These are phyloP conservation scores for Calonectria pauciramosa DNA, from an alignment of 2,329 filamentous ascomycete genomes.

Conservation along the genomic window DNA sequence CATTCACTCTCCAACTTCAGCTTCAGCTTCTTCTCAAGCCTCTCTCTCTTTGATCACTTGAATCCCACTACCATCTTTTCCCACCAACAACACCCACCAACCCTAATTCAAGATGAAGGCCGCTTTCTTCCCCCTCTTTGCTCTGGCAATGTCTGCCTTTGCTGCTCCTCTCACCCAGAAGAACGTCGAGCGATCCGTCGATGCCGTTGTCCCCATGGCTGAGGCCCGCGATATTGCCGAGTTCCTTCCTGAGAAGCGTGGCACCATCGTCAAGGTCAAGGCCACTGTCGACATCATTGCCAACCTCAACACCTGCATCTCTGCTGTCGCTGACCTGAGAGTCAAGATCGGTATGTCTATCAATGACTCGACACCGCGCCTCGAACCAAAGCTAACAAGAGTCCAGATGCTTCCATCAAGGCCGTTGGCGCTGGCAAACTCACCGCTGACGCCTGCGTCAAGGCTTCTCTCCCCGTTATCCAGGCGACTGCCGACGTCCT, in stretches of 20 bases:
- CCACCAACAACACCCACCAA: neutral
- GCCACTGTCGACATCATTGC: neutral
- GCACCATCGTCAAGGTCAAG: neutral
- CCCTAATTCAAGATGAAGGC: constrained; percentile 35
- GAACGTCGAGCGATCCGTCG: constrained; percentile 2
- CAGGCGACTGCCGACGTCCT: neutral
- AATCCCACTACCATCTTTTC: neutral
- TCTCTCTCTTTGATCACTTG: neutral
- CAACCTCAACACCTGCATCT: neutral
- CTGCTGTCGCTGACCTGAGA: neutral
- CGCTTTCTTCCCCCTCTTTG: constrained; percentile 32
- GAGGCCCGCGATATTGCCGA: neutral
- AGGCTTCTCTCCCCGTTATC: neutral
- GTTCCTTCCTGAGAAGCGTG: neutral
- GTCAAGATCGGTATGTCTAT: neutral
- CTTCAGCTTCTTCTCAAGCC: neutral
- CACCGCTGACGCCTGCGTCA: neutral
- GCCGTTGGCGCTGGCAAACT: neutral
- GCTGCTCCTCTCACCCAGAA: constrained; percentile 24
- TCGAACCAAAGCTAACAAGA: neutral
- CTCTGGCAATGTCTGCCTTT: constrained; percentile 34
- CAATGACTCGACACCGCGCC: neutral
- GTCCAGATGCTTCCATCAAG: neutral
- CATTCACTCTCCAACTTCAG: neutral
- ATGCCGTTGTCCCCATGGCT: neutral